These are phyloP conservation scores for Salisapilia sapeloensis DNA, from an alignment of 352 stramenopile species.

Conservation along the genomic window DNA sequence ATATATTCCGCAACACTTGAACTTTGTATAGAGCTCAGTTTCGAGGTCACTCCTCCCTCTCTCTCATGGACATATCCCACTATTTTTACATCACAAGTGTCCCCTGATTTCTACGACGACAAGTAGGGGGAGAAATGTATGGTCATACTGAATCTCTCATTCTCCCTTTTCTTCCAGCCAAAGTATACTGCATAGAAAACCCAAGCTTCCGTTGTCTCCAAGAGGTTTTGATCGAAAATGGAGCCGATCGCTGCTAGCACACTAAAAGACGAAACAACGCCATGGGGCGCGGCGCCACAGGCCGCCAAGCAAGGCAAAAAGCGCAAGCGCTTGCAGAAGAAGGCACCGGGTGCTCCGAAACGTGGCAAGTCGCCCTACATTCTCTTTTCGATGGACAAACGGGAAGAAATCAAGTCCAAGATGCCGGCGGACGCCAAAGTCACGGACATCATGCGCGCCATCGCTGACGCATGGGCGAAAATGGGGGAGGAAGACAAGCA, in stretches of 20 bases:
- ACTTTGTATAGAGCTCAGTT: too few species aligned
- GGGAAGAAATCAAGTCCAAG: slow-evolving; percentile 77
- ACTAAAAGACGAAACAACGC: too few species aligned
- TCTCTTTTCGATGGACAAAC: slow-evolving; percentile 86
- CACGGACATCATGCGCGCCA: slow-evolving; percentile 85
- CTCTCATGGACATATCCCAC: too few species aligned
- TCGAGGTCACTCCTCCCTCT: too few species aligned
- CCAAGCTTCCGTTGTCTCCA: slow-evolving; percentile 11
- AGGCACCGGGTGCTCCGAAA: slow-evolving; percentile 78
- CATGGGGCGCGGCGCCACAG: too few species aligned
- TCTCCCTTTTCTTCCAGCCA: slow-evolving; percentile 50
- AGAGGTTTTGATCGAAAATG: slow-evolving; percentile 14
- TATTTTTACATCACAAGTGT: too few species aligned
- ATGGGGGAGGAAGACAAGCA: slow-evolving; percentile 83
- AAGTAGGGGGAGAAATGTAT: too few species aligned
- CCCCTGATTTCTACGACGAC: too few species aligned
- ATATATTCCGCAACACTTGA: too few species aligned
- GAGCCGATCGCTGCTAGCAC: slow-evolving; percentile 48
- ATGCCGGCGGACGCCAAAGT: slow-evolving; percentile 79
- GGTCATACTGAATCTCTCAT: slow-evolving; percentile 61
- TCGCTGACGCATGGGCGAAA: slow-evolving; percentile 80
- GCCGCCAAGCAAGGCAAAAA: slow-evolving; percentile 70
- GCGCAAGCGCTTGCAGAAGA: slow-evolving; percentile 82
- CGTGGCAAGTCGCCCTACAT: slow-evolving; percentile 85
- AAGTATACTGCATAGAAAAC: slow-evolving; percentile 76